A percentile compares a stretch with the other conserved stretches of the same genome.
These are phyloP conservation scores for Sporothrix variecibatus DNA, from an alignment of 2,329 filamentous ascomycete genomes.

Conservation along the genomic window DNA sequence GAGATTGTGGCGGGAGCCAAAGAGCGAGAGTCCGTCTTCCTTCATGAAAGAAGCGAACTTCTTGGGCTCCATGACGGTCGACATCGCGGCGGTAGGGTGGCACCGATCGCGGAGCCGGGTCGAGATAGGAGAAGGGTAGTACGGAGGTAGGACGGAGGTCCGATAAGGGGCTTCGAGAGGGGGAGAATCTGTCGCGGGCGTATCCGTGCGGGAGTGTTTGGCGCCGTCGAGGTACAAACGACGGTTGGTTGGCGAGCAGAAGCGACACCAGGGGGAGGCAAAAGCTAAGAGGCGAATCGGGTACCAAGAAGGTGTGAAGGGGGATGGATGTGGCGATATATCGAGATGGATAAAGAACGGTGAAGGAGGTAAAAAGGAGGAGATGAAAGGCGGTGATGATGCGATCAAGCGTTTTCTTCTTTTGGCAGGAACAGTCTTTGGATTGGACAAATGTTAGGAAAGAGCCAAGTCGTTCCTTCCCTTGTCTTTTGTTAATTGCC, in stretches of 20 bases:
- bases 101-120: not conserved
- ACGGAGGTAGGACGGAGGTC: not conserved
- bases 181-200: not conserved
- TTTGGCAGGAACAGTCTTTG: slow-evolving; percentile 5
- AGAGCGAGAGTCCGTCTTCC: slow-evolving; percentile 27
- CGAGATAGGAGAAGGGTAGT: not conserved
- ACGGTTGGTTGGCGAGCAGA: not conserved
- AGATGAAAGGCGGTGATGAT: not conserved
- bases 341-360: not conserved
- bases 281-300: slow-evolving; percentile 5
- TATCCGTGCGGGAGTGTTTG: not conserved
- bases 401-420: slow-evolving; percentile 13
- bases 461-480: slow-evolving; percentile 21
- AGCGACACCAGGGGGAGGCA: slow-evolving; percentile 8
- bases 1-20: slow-evolving; percentile 28
- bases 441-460: slow-evolving; percentile 1
- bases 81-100: slow-evolving; percentile 16
- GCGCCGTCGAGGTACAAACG: slow-evolving; percentile 14
- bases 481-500: slow-evolving; percentile 24
- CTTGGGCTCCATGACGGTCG: slow-evolving; percentile 31
- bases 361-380: not conserved
- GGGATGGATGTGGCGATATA: slow-evolving; percentile 9
- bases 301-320: not conserved
- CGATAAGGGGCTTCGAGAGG: not conserved
- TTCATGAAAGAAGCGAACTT: slow-evolving; percentile 31